Conservation (phyloP, 2,329 filamentous ascomycete species). For the Fonsecaea pedrosoi region DNA sequence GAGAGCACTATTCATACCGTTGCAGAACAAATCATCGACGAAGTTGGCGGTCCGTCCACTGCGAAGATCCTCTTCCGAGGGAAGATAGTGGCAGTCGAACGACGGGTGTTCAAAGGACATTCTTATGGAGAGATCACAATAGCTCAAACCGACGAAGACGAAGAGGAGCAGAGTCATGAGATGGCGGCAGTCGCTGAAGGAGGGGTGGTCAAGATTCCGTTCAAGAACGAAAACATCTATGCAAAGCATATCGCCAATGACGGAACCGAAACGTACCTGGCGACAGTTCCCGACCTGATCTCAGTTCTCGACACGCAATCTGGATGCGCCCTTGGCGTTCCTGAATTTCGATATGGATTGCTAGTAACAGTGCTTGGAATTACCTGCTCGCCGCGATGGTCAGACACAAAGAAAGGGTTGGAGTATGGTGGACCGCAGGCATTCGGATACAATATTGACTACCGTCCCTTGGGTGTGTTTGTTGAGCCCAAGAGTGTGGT, state of each 20-base stretch:
- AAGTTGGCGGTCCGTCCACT: constrained; percentile 47
- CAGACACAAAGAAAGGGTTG: constrained; percentile 55
- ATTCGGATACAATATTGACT: constrained; percentile 58
- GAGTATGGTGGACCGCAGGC: constrained; percentile 58
- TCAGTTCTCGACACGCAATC: constrained; percentile 64
- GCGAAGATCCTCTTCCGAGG: constrained; percentile 67
- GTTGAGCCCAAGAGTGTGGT: constrained; percentile 62
- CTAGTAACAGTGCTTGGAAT: constrained; percentile 62
- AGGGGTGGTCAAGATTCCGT: constrained; percentile 68
- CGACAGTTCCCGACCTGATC: constrained; percentile 64
- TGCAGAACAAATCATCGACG: constrained; percentile 63
- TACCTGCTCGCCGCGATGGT: constrained; percentile 62
- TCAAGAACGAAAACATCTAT: constrained; percentile 77
- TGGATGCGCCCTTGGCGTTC: constrained; percentile 62
- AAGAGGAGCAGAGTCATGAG: constrained; percentile 42
- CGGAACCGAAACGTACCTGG: constrained; percentile 50
- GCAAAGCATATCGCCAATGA: constrained; percentile 51
- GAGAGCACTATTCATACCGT: constrained; percentile 56
- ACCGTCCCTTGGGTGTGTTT: constrained; percentile 60
- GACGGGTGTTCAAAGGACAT: constrained; percentile 63
- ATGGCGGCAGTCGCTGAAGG: constrained; percentile 46
- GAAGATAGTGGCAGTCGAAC: constrained; percentile 67
- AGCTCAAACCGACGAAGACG: constrained; percentile 53
- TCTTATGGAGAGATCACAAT: constrained; percentile 67
- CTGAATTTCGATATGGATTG: constrained; percentile 62